These are phyloP conservation scores for Vachellia collinsii DNA, from an alignment of 306 rosid genomes.

Conservation along the genomic window DNA sequence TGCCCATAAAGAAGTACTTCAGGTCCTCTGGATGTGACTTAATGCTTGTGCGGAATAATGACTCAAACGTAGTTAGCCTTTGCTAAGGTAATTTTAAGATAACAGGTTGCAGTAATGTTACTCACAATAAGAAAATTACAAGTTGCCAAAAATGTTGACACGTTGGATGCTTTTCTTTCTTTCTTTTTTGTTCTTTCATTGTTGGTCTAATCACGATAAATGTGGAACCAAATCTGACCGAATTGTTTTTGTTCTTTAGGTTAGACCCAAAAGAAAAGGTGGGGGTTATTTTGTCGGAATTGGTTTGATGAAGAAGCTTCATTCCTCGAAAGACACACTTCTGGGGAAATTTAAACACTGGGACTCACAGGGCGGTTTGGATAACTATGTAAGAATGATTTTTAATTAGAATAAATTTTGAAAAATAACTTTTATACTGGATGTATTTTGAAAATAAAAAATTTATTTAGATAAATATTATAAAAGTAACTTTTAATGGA, in stretches of 20 bases:
- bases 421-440: too few species aligned
- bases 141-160: background rate
- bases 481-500: too few species aligned
- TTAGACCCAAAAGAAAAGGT: background rate
- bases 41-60: too few species aligned
- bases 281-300: background rate
- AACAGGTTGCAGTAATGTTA: background rate
- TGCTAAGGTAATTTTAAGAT: background rate
- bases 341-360: background rate
- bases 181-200: background rate
- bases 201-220: background rate
- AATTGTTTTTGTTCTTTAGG: background rate
- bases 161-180: background rate
- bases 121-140: background rate
- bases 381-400: too few species aligned
- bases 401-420: too few species aligned
- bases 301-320: slow-evolving; percentile 14
- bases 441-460: too few species aligned
- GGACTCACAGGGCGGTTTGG: too few species aligned
- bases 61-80: too few species aligned
- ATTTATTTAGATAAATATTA: too few species aligned
- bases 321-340: background rate
- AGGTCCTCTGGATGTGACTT: too few species aligned
- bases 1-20: too few species aligned
- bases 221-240: background rate